phyloP scores from a whole-genome alignment of 2,329 filamentous ascomycete species.

The Clonostachys byssicola region DNA sequence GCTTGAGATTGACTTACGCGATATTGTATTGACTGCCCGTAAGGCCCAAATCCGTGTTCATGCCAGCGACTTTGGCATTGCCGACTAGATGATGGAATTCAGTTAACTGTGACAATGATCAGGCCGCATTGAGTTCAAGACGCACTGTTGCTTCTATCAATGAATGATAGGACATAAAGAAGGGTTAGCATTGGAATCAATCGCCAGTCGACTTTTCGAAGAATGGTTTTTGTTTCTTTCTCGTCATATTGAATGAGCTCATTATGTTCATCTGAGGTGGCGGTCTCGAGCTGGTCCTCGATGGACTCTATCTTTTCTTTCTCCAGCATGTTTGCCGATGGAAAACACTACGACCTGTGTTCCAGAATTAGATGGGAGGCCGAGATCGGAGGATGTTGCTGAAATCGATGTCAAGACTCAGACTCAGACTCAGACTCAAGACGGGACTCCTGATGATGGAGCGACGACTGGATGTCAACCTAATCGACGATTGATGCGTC shows the following conservation, averaged over 20 bases:
- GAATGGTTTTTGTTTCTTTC: constrained; percentile 19
- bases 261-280: too few species aligned
- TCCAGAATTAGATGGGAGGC: too few species aligned
- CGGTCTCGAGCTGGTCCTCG: too few species aligned
- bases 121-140: background rate
- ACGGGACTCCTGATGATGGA: too few species aligned
- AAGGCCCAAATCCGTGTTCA: constrained; percentile 35
- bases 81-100: constrained; percentile 45
- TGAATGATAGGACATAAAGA: constrained; percentile 47
- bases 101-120: background rate
- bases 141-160: constrained; percentile 27
- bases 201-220: constrained; percentile 57
- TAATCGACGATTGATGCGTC: too few species aligned
- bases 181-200: constrained; percentile 47
- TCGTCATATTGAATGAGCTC: background rate
- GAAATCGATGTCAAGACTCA: too few species aligned
- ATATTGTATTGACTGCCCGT: constrained; percentile 30
- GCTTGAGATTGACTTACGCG: constrained; percentile 16
- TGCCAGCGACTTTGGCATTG: constrained; percentile 32
- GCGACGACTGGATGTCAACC: too few species aligned
- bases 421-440: too few species aligned
- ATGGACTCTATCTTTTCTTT: constrained; percentile 38
- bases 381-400: too few species aligned
- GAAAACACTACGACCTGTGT: background rate
- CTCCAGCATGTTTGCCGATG: constrained; percentile 33